Evolutionary conservation across 768 basidiomycete genomes (phyloP), one percentile per base, ranked within the genome.

Genomic region (Boletus subcaerulescens): DNA sequence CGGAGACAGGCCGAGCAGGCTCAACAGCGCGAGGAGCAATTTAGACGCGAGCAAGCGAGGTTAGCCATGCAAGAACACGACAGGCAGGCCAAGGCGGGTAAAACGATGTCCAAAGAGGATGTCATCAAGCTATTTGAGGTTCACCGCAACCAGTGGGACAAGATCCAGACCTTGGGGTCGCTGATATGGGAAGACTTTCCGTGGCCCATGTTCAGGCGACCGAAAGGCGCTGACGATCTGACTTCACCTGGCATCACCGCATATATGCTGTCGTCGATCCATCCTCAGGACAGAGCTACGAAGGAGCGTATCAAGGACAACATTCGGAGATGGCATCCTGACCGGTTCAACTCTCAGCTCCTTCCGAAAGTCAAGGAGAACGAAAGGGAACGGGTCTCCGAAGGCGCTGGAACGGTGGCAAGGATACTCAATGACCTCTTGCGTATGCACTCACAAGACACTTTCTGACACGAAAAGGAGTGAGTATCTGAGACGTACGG

Each of bases 271-370:
- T 84, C 83, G 15, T 74, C 80, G 12, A 67, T 80, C 53, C 79
- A 82, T 57, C 81, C 84, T 1, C 79, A 76, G 62, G 60, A 75
- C 47, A 82, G 79, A 69, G 73, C 74, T 45, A 62, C 76, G 47
- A 88, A 87, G 72, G 89, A 91, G 61, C 82, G 87, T 14, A 77
- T 90, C 59, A 88, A 84, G 74, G 89, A 91, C 56, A 82, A 84
- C 50, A 78, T 92, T 61, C 79, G 81, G 69, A 73, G 78, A 59
- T 92, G 89, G 89, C 89, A 92, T 70, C 89, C 90, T 5, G 90
- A 92, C 71, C 82, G 87, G 33, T 91, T 92, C 64, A 86, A 91
- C 60, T 83, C 82, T 35, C 84, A 86, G 67, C 72, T 81, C 50
- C 67, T 91, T 64, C 73, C 78, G 12, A 84, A 84, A 69, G 87